Evolutionary conservation across 169 alveolate genomes (phyloP).

Genomic region (Plasmodium relictum): DNA sequence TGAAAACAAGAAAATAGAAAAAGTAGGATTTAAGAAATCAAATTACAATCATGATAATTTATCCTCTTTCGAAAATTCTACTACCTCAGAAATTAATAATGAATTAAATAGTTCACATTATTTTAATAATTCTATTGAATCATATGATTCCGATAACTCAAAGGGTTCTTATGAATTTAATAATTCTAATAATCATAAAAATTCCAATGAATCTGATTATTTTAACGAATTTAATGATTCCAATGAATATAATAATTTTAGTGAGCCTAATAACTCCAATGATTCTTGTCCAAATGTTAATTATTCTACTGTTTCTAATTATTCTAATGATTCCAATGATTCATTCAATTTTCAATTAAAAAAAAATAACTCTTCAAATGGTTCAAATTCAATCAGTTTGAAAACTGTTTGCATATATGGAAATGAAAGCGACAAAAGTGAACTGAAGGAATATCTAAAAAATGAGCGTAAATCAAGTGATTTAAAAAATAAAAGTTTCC

Average conservation of each 20-base stretch:
- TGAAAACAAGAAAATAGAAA: neutral
- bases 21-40: neutral
- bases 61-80: neutral
- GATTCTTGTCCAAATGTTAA: neutral
- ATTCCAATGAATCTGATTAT: neutral
- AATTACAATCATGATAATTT: neutral
- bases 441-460: constrained; percentile 46
- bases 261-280: neutral
- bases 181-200: neutral
- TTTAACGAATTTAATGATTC: neutral
- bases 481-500: constrained; percentile 6
- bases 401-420: neutral
- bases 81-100: constrained; percentile 3
- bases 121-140: constrained; percentile 1
- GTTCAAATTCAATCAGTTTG: neutral
- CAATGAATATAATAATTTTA: neutral
- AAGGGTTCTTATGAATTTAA: neutral
- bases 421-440: constrained; percentile 29
- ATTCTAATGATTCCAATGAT: neutral
- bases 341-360: neutral
- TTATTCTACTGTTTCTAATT: neutral
- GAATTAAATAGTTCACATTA: neutral
- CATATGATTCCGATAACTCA: no score
- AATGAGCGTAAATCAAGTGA: constrained; percentile 4
- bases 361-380: neutral